Conservation (phyloP, 345 rosid genomes). For the Bruguiera sexangula region DNA sequence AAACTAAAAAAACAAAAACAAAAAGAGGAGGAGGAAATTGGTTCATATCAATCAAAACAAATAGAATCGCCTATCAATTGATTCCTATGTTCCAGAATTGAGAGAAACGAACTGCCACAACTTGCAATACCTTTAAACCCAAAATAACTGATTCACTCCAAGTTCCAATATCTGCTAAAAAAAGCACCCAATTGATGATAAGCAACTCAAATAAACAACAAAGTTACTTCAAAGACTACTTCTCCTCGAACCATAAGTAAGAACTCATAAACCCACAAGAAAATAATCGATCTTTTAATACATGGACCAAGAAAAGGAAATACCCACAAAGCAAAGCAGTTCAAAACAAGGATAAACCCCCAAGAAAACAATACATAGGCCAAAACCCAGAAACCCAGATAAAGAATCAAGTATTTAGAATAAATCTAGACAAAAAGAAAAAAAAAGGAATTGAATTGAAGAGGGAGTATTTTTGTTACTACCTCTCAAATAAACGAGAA, state of each 20-base stretch:
- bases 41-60: too few relatives aligned
- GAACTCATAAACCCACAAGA: not conserved
- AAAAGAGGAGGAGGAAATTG: too few relatives aligned
- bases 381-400: constrained; percentile 7
- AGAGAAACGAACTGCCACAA: not conserved
- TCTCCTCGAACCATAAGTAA: not conserved
- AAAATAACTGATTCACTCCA: constrained; percentile 1
- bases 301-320: constrained; percentile 3
- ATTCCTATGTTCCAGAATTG: not conserved
- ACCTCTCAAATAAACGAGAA: not conserved
- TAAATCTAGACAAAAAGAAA: constrained; percentile 3
- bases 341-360: constrained; percentile 1
- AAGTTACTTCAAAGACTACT: constrained; percentile 3
- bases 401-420: constrained; percentile 10
- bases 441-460: not conserved
- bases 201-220: not conserved
- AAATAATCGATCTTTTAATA: constrained; percentile 7
- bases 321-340: constrained; percentile 15
- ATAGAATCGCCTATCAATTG: too few relatives aligned
- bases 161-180: not conserved
- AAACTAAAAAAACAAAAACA: too few relatives aligned
- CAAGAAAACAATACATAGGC: not conserved
- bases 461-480: constrained; percentile 11
- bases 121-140: not conserved
- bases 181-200: not conserved